Evolutionary conservation across 257 asterid genomes (phyloP).

Genomic region (Verbena officinalis): DNA sequence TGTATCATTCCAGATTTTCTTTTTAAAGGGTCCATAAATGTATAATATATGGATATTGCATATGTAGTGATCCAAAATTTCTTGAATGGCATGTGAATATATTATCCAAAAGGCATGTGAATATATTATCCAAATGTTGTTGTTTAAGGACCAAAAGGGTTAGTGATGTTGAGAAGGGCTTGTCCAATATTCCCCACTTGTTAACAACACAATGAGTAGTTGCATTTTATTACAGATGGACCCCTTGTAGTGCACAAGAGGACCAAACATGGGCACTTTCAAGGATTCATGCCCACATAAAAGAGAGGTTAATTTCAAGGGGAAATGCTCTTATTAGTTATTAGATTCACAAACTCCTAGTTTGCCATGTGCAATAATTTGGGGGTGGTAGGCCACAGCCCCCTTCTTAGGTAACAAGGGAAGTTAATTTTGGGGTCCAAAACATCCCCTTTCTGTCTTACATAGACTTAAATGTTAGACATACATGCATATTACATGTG

Average conservation of each 20-base stretch:
- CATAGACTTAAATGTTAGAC: background rate
- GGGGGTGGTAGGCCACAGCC: conserved; percentile 37
- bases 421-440: conserved; percentile 36
- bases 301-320: background rate
- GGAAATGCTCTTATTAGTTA: too few relatives aligned
- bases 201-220: conserved; percentile 29
- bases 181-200: conserved; percentile 39
- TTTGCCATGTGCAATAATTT: conserved; percentile 45
- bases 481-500: background rate
- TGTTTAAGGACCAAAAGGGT: conserved; percentile 39
- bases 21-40: background rate
- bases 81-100: conserved; percentile 33
- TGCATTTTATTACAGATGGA: conserved; percentile 38
- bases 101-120: conserved; percentile 56
- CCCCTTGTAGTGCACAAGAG: conserved; percentile 28
- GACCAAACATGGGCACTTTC: conserved; percentile 5
- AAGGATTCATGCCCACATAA: too few relatives aligned
- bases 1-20: background rate
- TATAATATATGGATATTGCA: too few relatives aligned
- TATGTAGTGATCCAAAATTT: conserved; percentile 27
- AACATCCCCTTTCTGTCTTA: conserved; percentile 14
- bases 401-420: conserved; percentile 31
- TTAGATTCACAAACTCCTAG: conserved; percentile 18
- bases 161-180: conserved; percentile 21
- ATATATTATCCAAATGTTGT: conserved; percentile 46